Percentiles rank a stretch among this genome's conserved stretches.
Evolutionary conservation across 768 basidiomycete genomes (phyloP).

Genomic region (Tulasnella sp.): DNA sequence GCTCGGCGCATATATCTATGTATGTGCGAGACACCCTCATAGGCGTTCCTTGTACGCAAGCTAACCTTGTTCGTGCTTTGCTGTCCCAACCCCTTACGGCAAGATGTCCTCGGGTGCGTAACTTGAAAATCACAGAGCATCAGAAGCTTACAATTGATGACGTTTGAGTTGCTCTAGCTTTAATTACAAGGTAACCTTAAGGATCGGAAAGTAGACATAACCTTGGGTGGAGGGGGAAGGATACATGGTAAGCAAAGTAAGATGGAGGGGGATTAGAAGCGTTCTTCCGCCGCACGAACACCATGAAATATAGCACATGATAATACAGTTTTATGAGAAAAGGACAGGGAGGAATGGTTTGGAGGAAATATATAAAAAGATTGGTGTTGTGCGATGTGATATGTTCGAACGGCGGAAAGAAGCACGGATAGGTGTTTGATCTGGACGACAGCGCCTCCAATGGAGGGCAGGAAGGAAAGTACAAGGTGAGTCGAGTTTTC

Average conservation of each 20-base stretch:
- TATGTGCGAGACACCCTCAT: too few relatives aligned
- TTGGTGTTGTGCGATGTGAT: neutral
- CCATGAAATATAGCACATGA: neutral
- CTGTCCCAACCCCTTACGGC: too few relatives aligned
- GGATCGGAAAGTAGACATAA: neutral
- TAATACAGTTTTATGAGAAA: neutral
- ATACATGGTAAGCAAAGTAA: neutral
- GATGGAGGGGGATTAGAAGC: neutral
- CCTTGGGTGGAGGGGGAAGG: neutral
- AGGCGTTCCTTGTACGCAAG: too few relatives aligned
- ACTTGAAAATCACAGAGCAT: neutral
- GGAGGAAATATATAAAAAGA: neutral
- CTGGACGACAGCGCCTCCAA: neutral
- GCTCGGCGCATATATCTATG: too few relatives aligned
- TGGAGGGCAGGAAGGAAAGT: neutral
- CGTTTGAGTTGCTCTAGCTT: neutral
- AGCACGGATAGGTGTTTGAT: neutral
- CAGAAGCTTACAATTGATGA: neutral
- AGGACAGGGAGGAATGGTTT: neutral
- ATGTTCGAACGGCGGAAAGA: constrained; percentile 6
- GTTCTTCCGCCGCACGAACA: neutral
- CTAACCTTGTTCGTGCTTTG: too few relatives aligned
- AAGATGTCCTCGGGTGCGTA: neutral
- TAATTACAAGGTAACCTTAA: neutral
- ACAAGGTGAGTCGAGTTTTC: neutral